Percentiles rank a stretch among this genome's conserved stretches.
phyloP scores from a whole-genome alignment of 2,329 filamentous ascomycete genomes.

The Neonectria magnoliae region DNA sequence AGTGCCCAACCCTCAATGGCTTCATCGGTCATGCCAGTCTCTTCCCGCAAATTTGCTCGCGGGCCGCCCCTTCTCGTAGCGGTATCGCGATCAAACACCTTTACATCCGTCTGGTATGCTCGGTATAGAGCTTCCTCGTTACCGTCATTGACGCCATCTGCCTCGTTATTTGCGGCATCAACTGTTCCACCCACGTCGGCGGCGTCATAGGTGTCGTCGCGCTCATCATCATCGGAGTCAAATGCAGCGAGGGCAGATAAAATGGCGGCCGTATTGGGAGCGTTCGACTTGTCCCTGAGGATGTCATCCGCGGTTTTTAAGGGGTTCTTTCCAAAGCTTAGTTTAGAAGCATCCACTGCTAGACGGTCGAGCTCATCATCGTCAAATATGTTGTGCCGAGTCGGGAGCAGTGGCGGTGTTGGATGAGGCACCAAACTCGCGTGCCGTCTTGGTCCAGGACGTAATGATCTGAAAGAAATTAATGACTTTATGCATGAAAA shows the following conservation, averaged over 20 bases:
- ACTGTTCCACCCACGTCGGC: slow-evolving; percentile 92
- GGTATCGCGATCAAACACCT: slow-evolving; percentile 76
- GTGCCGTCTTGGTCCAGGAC: slow-evolving; percentile 38
- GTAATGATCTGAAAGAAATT: slow-evolving; percentile 42
- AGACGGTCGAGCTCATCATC: slow-evolving; percentile 82
- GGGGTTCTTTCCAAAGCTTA: slow-evolving; percentile 82
- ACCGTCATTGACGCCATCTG: slow-evolving; percentile 57
- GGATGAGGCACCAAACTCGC: slow-evolving; percentile 65
- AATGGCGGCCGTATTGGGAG: slow-evolving; percentile 85
- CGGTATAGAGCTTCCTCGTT: slow-evolving; percentile 80
- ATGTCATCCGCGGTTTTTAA: slow-evolving; percentile 76
- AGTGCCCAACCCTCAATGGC: slow-evolving; percentile 93
- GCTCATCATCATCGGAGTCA: slow-evolving; percentile 93
- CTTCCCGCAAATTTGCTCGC: slow-evolving; percentile 72
- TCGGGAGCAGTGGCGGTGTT: slow-evolving; percentile 65
- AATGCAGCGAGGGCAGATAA: slow-evolving; percentile 88
- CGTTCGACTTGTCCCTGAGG: slow-evolving; percentile 70
- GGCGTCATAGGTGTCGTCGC: slow-evolving; percentile 95
- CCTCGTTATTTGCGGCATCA: slow-evolving; percentile 71
- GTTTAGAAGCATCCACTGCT: slow-evolving; percentile 68
- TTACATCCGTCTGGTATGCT: slow-evolving; percentile 72
- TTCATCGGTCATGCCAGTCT: slow-evolving; percentile 92
- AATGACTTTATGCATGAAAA: slow-evolving; percentile 21
- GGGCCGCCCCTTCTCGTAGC: slow-evolving; percentile 72
- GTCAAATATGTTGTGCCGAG: slow-evolving; percentile 80